Evolutionary conservation across 306 rosid species (phyloP), one percentile per base, ranked within the genome.

Genomic region (Lagenaria siceraria): DNA sequence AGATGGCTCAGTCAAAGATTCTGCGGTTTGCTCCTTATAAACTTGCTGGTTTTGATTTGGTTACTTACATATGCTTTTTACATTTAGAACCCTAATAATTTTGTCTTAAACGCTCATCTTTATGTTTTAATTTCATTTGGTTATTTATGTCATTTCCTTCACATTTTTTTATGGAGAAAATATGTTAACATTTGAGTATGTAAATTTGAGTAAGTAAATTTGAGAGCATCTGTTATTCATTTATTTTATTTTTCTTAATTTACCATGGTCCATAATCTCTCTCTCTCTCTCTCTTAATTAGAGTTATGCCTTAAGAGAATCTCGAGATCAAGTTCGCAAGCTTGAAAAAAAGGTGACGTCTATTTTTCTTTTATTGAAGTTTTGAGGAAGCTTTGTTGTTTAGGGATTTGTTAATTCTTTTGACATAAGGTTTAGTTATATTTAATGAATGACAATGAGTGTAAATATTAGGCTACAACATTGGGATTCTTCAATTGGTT

Each of bases 1-100:
- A 73, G 91, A 95, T 84, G 97, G 97, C 80, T 81, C 82, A 70
- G 85, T 95, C 53, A 92, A 90, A 87, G 97, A 95, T 86, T 90
- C 97, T 62, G 97, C 97, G 89, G 98, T 95, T 83, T 80, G 98
- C 89, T 80, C 70, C 76, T 49, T 58, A 58, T 54, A 51, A 74
- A 73, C 80, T 35, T 77, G 36, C 51, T 77, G 70, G 73, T 31
- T 75, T 69, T 7, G 27, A 14, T 63, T 73, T 69, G 48, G 18
- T 27, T 38, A 17, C 59, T 18, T 71, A 36, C 27, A 49, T 78
- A 81, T 27, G 33, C 24, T 31, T 82, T 77, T 79, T 43, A 25
- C 75, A 46, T 68, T 40, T 40, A 40, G 35, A 42, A 68, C 19
- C 53, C 74, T 42, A n/a, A 38, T 38, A 40, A 42, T 68, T 38